A percentile compares a stretch with the other conserved stretches of the same genome.
Evolutionary conservation across 108 stramenopile species (phyloP).

Genomic region (Cyclostephanos invisitatus): DNA sequence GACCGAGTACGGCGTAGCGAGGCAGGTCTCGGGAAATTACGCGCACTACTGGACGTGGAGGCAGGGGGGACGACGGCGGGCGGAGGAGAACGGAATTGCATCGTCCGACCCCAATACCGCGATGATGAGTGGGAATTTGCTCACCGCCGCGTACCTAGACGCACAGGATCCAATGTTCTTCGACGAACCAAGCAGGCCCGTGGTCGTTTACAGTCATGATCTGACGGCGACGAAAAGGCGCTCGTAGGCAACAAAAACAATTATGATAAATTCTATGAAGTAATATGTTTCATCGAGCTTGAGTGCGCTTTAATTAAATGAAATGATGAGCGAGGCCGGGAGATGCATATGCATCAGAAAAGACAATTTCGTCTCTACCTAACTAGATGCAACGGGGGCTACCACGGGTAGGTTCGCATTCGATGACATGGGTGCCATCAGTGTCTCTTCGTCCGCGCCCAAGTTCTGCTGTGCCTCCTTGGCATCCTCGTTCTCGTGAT

Average conservation of each 20-base stretch:
- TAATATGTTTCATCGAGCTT: too few species aligned
- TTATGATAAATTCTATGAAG: too few species aligned
- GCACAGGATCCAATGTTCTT: constrained; percentile 83
- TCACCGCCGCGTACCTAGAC: constrained; percentile 79
- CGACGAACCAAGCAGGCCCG: constrained; percentile 79
- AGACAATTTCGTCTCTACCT: not conserved
- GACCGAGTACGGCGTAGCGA: constrained; percentile 71
- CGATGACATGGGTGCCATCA: not conserved
- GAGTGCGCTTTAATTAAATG: too few species aligned
- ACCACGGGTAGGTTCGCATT: not conserved
- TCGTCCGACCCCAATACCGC: not conserved
- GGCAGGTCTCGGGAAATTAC: constrained; percentile 76
- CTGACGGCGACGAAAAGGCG: constrained; percentile 39
- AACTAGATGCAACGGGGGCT: not conserved
- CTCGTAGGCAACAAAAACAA: not conserved
- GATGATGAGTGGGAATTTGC: constrained; percentile 70
- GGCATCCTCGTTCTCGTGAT: constrained; percentile 62
- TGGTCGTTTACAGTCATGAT: constrained; percentile 75
- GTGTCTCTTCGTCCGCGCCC: constrained; percentile 6
- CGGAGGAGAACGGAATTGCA: not conserved
- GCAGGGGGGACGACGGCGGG: not conserved
- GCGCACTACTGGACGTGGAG: constrained; percentile 85
- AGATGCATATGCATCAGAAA: not conserved
- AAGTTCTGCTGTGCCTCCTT: constrained; percentile 12
- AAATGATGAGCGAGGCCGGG: not conserved